These are phyloP conservation scores for Potentilla sterilis DNA, from an alignment of 306 rosid species.

Conservation along the genomic window DNA sequence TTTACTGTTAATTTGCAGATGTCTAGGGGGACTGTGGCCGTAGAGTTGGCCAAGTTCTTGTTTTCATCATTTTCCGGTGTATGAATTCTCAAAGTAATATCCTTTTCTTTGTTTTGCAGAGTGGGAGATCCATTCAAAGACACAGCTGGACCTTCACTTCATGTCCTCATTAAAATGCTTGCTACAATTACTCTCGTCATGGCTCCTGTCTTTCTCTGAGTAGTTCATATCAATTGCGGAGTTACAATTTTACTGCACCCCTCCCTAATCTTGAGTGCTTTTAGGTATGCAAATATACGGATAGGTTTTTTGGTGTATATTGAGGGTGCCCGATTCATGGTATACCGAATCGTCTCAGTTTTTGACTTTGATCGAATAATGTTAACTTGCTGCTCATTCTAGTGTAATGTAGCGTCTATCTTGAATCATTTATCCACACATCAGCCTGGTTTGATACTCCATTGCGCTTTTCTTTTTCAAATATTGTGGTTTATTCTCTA, in stretches of 20 bases:
- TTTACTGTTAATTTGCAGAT: conserved; percentile 4
- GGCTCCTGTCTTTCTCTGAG: conserved; percentile 97
- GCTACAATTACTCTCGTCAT: conserved; percentile 91
- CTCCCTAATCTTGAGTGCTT: conserved; percentile 40
- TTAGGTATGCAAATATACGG: conserved; percentile 38
- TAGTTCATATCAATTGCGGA: conserved; percentile 40
- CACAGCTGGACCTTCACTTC: conserved; percentile 98
- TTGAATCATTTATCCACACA: not conserved
- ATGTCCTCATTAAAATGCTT: conserved; percentile 96
- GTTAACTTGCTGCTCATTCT: conserved; percentile 32
- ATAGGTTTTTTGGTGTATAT: conserved; percentile 53
- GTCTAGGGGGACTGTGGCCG: not conserved
- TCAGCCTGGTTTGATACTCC: not conserved
- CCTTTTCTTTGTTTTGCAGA: conserved; percentile 42
- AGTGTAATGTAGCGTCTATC: conserved; percentile 18
- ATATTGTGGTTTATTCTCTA: not conserved
- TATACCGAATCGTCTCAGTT: conserved; percentile 27
- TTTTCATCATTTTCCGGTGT: not conserved
- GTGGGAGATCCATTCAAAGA: conserved; percentile 99
- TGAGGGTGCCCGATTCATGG: conserved; percentile 44
- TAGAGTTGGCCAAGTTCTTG: not conserved
- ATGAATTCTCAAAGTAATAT: not conserved
- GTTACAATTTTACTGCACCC: conserved; percentile 32
- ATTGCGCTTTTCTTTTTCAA: not conserved
- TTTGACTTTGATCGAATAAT: conserved; percentile 31